Conservation (phyloP, 352 stramenopile genomes). For the Saprolegnia parasitica region DNA sequence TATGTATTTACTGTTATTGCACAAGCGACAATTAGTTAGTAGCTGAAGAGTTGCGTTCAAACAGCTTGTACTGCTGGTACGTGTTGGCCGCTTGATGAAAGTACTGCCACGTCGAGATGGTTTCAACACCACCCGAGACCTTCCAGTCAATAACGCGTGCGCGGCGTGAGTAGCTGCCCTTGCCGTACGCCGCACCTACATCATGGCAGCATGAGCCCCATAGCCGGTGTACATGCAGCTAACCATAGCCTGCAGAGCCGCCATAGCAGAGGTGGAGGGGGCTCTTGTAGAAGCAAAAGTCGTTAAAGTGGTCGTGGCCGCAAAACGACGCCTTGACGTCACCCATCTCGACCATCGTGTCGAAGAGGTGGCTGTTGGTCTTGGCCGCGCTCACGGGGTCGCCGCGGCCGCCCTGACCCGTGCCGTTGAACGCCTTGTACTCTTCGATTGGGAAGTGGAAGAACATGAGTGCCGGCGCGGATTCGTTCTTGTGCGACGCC, state of each 20-base stretch:
- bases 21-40: not conserved
- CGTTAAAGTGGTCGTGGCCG: conserved; percentile 56
- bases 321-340: conserved; percentile 57
- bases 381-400: conserved; percentile 9
- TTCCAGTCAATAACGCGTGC: conserved; percentile 33
- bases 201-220: not conserved
- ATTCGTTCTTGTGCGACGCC: not conserved
- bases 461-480: conserved; percentile 46
- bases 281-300: conserved; percentile 48
- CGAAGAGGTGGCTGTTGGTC: conserved; percentile 26
- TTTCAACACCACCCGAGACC: not conserved
- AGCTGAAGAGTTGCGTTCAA: not conserved
- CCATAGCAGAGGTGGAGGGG: conserved; percentile 55
- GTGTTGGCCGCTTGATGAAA: not conserved
- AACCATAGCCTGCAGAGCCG: conserved; percentile 38
- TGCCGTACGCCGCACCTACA: conserved; percentile 28
- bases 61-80: conserved; percentile 20
- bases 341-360: conserved; percentile 31
- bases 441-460: conserved; percentile 58
- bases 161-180: conserved; percentile 8
- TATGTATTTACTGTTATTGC: not conserved
- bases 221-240: not conserved
- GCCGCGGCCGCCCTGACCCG: not conserved
- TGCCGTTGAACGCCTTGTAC: conserved; percentile 30
- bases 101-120: not conserved